Evolutionary conservation across 257 asterid genomes (phyloP).

Genomic region (Solanum stenotomum): DNA sequence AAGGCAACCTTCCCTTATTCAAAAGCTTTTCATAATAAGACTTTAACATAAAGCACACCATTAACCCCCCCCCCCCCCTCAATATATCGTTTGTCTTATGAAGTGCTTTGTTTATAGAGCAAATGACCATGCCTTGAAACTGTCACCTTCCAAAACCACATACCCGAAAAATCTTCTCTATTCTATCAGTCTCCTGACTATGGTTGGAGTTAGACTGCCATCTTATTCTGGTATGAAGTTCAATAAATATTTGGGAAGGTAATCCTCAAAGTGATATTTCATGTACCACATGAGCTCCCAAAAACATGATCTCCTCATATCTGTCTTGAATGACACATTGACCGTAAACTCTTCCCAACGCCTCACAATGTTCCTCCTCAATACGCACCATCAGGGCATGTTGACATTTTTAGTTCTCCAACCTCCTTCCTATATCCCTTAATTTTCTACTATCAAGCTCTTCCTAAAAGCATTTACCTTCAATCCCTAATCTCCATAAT

Average conservation of each 20-base stretch:
- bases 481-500: background rate
- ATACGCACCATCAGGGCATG: too few relatives aligned
- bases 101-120: background rate
- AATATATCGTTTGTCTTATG: background rate
- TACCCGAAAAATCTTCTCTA: background rate
- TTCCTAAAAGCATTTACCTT: background rate
- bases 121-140: background rate
- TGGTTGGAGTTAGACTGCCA: background rate
- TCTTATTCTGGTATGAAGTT: background rate
- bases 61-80: too few relatives aligned
- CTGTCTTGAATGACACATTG: too few relatives aligned
- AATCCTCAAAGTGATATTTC: too few relatives aligned
- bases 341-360: too few relatives aligned
- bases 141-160: background rate
- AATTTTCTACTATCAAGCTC: background rate
- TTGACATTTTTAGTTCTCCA: background rate
- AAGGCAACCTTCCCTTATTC: background rate
- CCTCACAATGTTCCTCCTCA: too few relatives aligned
- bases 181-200: background rate
- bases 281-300: too few relatives aligned
- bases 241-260: too few relatives aligned
- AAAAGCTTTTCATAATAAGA: background rate
- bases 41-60: background rate
- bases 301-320: too few relatives aligned
- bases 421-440: background rate